These are phyloP conservation scores for Fusarium camptoceras DNA, from an alignment of 2,329 filamentous ascomycete genomes.

Conservation along the genomic window DNA sequence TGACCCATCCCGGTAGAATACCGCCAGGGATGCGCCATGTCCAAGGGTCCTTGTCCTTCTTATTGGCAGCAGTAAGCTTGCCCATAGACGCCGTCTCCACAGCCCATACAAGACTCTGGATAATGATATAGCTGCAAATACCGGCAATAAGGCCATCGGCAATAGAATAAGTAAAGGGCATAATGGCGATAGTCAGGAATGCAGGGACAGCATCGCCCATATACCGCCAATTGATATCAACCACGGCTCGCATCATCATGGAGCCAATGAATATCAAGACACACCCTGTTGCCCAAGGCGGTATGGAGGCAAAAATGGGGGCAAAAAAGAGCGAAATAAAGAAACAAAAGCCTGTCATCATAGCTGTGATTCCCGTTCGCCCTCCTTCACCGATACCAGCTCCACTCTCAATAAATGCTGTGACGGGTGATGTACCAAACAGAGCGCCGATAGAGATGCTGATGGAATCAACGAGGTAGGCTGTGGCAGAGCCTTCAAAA, in stretches of 20 bases:
- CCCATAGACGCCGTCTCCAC: conserved; percentile 75
- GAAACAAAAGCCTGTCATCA: conserved; percentile 83
- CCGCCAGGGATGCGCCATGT: conserved; percentile 81
- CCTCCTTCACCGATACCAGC: conserved; percentile 90
- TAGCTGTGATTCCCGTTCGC: conserved; percentile 84
- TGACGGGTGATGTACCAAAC: conserved; percentile 83
- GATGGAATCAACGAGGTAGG: conserved; percentile 87
- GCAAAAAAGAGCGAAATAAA: conserved; percentile 91
- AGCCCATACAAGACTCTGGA: conserved; percentile 78
- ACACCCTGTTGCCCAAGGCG: conserved; percentile 88
- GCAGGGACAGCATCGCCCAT: conserved; percentile 85
- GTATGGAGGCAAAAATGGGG: conserved; percentile 89
- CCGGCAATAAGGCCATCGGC: conserved; percentile 87
- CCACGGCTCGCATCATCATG: conserved; percentile 83
- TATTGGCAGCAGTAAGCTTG: conserved; percentile 78
- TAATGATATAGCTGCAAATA: conserved; percentile 78
- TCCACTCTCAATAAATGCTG: conserved; percentile 89
- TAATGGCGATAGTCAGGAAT: conserved; percentile 84
- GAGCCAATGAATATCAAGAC: conserved; percentile 87
- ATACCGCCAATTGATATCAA: conserved; percentile 91
- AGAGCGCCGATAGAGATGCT: conserved; percentile 82
- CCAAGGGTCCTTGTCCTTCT: conserved; percentile 82
- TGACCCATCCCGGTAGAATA: conserved; percentile 79
- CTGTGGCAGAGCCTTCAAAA: conserved; percentile 85
- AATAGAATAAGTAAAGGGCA: conserved; percentile 92